Base-by-base conservation (phyloP, 2,329 filamentous ascomycete species). In the Alternaria sp. region DNA sequence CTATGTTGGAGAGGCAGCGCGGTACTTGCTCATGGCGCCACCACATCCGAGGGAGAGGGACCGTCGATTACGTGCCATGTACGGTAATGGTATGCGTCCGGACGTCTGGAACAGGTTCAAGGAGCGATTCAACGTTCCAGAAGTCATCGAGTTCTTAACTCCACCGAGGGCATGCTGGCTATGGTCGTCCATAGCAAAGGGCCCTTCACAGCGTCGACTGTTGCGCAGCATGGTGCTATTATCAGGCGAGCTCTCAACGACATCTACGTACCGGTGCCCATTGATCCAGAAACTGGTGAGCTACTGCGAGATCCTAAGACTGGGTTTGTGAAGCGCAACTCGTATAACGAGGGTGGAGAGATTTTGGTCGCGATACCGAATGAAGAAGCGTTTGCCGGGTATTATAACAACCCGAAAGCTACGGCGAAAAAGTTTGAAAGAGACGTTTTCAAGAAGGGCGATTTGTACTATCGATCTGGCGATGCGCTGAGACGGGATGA, bases 111-210 rank as follows among this genome's bases (percentile, higher is more conserved):
- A 79, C 29, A 78, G 81, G 13, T 90, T 90, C 74, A 78, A 83
- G 53, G 82, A 88, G 54, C 82, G 87, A 3, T 90, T 90, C 73
- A 82, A 82, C 52, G 82, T 90, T 54, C 77, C 81, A 6, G 83
- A 84, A 39, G 85, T 93, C 2, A 81, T 80, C 56, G 90, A 93
- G 75, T 92, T 93, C 77, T 93, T 92, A 90, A 88, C 70, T 89
- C 86, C 31, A 91, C 88, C 0, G 90, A 93, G 75, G 89, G 89
- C 33, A 82, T 91, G 42, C 82, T 92, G 62, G 76, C 76, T 0
- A 77, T 92, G 37, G 73, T 86, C 37, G 89, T 71, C 2, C 67
- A 71, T n/a, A 69, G 57, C 26, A 71, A 51, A 85, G 88, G 17
- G 82, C 86, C 48, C 87, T 87, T 75, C 79, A 85, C 21, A 79